A percentile compares a stretch with the other conserved stretches of the same genome.
These are phyloP conservation scores for Plantago coronopus DNA, from an alignment of 305 asterid genomes.

Conservation along the genomic window DNA sequence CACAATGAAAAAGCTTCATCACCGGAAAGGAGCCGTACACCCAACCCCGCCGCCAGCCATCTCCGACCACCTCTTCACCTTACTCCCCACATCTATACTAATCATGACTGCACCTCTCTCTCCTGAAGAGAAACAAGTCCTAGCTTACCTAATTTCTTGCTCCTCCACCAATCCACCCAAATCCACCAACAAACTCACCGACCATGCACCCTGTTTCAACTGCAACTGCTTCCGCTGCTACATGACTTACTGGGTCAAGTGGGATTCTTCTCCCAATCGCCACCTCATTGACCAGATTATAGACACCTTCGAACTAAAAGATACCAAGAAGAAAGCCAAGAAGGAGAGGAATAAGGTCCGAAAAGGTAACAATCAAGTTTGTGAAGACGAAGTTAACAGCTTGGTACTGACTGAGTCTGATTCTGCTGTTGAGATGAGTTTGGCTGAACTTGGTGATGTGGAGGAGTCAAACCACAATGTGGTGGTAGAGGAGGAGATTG, in stretches of 20 bases:
- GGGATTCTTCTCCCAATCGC: slow-evolving; percentile 87
- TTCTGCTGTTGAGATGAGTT: slow-evolving; percentile 23
- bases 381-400: not conserved
- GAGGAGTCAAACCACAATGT: slow-evolving; percentile 24
- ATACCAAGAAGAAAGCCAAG: slow-evolving; percentile 30
- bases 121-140: slow-evolving; percentile 48
- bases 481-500: slow-evolving; percentile 19
- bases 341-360: slow-evolving; percentile 52
- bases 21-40: slow-evolving; percentile 46
- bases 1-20: slow-evolving; percentile 59
- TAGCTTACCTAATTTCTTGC: slow-evolving; percentile 62
- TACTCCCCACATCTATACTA: slow-evolving; percentile 59
- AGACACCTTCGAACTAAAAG: slow-evolving; percentile 62
- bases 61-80: slow-evolving; percentile 52
- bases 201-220: slow-evolving; percentile 50
- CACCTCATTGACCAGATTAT: slow-evolving; percentile 76
- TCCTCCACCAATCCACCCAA: slow-evolving; percentile 27
- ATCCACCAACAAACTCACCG: slow-evolving; percentile 24
- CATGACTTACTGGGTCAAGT: slow-evolving; percentile 71
- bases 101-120: slow-evolving; percentile 48
- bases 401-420: not conserved
- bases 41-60: slow-evolving; percentile 47
- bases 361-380: slow-evolving; percentile 20
- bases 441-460: slow-evolving; percentile 20
- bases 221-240: slow-evolving; percentile 90